Evolutionary conservation across 768 basidiomycete species (phyloP), one percentile per base, ranked within the genome.

Genomic region (Peribolospora baueri): DNA sequence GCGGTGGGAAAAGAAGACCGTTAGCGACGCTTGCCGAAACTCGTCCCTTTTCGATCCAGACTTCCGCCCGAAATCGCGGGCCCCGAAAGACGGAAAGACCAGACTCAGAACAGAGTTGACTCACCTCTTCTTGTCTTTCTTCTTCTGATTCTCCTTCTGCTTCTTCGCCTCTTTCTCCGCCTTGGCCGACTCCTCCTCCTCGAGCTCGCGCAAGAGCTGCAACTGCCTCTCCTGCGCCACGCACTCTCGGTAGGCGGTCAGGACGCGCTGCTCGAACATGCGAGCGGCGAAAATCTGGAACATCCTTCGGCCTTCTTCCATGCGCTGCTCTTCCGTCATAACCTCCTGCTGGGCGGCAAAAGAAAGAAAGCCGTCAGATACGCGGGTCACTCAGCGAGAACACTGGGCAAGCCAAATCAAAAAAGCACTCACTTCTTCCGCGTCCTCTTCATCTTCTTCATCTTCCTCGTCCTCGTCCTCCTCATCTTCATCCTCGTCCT

Each of bases 271-370:
- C 70, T 98, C 93, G 67, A 98, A 97, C 90, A 97, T 93, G 54
- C 93, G 79, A 47, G 93, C 93, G 11, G 93, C 93, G 63, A 98
- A 98, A 69, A 98, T 93, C 60, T 87, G 88, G 72, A 98, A 98
- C 93, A 98, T 98, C 52, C 85, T 78, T 68, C 90, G 87, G 61
- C 93, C 93, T 70, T 97, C 93, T 68, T 95, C 91, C 82, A 91
- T 90, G 70, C 91, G 90, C 70, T 95, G 85, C 68, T 86, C 84
- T 67, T 95, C 90, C 3, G 90, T 88, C 76, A 91, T 77, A 50
- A 76, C 72, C 79, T 81, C 60, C 5, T 57, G 61, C 25, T 58
- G 56, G 25, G 54, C 56, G 43, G 61, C 56, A n/a, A 25, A 25
- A 25, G 38, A 5, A n/a, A 47, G 10, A 48, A 40, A 42, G 37